These are phyloP conservation scores for Chaetomiaceae sp. DNA, from an alignment of 2,329 filamentous ascomycete species.

Conservation along the genomic window DNA sequence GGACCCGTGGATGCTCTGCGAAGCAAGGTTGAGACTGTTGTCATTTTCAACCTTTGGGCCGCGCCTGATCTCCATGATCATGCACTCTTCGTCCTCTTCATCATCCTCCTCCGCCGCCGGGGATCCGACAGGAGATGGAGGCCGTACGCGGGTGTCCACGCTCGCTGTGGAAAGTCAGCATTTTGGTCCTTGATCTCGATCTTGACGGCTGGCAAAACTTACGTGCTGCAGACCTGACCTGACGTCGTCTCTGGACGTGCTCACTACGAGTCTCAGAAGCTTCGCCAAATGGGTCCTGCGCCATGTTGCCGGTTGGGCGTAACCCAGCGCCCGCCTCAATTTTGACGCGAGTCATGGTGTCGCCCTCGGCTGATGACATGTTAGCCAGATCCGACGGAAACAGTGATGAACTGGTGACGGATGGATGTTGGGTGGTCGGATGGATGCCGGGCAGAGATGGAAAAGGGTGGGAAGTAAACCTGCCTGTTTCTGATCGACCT, in stretches of 20 bases:
- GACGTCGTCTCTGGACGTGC: constrained; percentile 9
- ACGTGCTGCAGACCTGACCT: constrained; percentile 23
- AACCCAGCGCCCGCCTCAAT: constrained; percentile 9
- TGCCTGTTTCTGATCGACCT: constrained; percentile 3
- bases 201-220: constrained; percentile 3
- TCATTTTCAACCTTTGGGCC: constrained; percentile 11
- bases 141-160: constrained; percentile 23
- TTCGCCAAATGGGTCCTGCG: not conserved
- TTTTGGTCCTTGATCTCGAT: not conserved
- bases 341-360: constrained; percentile 6
- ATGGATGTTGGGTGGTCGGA: not conserved
- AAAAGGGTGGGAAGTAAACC: not conserved
- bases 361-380: not conserved
- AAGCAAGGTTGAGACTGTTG: not conserved
- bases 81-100: constrained; percentile 23
- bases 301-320: not conserved
- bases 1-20: constrained; percentile 23
- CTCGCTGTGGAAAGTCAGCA: constrained; percentile 27
- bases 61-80: constrained; percentile 29
- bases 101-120: constrained; percentile 16
- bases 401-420: too few species aligned
- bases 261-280: constrained; percentile 12
- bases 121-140: not conserved
- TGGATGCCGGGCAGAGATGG: not conserved
- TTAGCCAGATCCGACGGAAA: too few species aligned